Evolutionary conservation across 345 rosid genomes (phyloP).

Genomic region (Kernera saxatilis): DNA sequence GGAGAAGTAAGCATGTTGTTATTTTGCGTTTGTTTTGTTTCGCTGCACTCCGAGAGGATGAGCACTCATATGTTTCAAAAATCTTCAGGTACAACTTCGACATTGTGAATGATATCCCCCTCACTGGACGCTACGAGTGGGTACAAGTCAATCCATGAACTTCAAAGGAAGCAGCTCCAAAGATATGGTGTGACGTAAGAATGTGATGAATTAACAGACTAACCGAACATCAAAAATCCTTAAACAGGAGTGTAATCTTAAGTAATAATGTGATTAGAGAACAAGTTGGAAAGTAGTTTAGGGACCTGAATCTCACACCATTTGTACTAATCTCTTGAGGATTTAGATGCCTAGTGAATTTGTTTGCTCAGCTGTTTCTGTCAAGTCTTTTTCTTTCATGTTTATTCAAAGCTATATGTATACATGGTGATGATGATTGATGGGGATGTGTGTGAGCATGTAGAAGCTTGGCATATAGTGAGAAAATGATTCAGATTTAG

Average conservation of each 20-base stretch:
- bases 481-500: slow-evolving; percentile 8
- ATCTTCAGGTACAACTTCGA: slow-evolving; percentile 78
- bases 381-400: slow-evolving; percentile 7
- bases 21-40: background rate
- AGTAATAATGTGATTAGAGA: slow-evolving; percentile 30
- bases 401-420: background rate
- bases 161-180: background rate
- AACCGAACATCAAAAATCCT: slow-evolving; percentile 19
- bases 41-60: background rate
- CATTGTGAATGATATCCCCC: slow-evolving; percentile 60
- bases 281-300: slow-evolving; percentile 19
- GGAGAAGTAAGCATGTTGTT: slow-evolving; percentile 49
- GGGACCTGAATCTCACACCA: slow-evolving; percentile 27
- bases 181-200: slow-evolving; percentile 18
- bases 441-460: slow-evolving; percentile 12
- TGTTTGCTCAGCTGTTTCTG: slow-evolving; percentile 4
- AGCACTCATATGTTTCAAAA: background rate
- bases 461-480: slow-evolving; percentile 12
- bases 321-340: slow-evolving; percentile 19
- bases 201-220: slow-evolving; percentile 31
- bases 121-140: slow-evolving; percentile 78
- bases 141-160: slow-evolving; percentile 48
- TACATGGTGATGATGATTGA: slow-evolving; percentile 23
- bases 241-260: slow-evolving; percentile 18
- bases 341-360: slow-evolving; percentile 10